A percentile compares a stretch with the other conserved stretches of the same genome.
Conservation (phyloP, 2,329 filamentous ascomycete genomes). For the Sporothrix dimorphospora region DNA sequence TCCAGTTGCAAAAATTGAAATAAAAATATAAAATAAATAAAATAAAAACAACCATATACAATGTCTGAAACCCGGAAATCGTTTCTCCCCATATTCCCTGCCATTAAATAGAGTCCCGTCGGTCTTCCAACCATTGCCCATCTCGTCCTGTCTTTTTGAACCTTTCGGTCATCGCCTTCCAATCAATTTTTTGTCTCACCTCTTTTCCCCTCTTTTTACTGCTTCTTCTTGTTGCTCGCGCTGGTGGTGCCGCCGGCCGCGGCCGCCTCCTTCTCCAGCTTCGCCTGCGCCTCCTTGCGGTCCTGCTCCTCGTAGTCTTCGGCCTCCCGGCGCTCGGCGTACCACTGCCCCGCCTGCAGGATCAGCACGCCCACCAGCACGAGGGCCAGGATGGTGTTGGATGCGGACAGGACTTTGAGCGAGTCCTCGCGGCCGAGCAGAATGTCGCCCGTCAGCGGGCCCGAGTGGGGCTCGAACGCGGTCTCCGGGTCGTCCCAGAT, state of each 20-base stretch:
- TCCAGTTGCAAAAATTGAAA: background rate
- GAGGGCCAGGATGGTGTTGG: slow-evolving; percentile 93
- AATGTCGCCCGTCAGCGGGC: slow-evolving; percentile 60
- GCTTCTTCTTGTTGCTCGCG: slow-evolving; percentile 36
- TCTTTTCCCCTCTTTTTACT: slow-evolving; percentile 20
- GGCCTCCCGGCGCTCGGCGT: slow-evolving; percentile 90
- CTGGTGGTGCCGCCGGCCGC: slow-evolving; percentile 28
- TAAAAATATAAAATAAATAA: too few species aligned
- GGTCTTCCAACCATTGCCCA: too few species aligned
- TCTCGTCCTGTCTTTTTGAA: background rate
- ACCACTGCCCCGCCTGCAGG: slow-evolving; percentile 96
- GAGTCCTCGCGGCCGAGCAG: slow-evolving; percentile 84
- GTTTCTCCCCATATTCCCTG: background rate
- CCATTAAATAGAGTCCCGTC: background rate
- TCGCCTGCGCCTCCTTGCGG: slow-evolving; percentile 47
- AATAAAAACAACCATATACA: background rate
- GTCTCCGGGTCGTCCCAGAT: slow-evolving; percentile 54
- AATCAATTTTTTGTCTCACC: too few species aligned
- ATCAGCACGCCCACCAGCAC: slow-evolving; percentile 90
- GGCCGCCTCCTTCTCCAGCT: background rate
- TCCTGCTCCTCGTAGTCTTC: slow-evolving; percentile 74
- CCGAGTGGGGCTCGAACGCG: slow-evolving; percentile 45
- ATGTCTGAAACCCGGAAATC: background rate
- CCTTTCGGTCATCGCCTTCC: background rate
- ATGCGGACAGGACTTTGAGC: slow-evolving; percentile 86